Conservation (phyloP, 73 alveolate genomes). For the Stentor roeselii region DNA sequence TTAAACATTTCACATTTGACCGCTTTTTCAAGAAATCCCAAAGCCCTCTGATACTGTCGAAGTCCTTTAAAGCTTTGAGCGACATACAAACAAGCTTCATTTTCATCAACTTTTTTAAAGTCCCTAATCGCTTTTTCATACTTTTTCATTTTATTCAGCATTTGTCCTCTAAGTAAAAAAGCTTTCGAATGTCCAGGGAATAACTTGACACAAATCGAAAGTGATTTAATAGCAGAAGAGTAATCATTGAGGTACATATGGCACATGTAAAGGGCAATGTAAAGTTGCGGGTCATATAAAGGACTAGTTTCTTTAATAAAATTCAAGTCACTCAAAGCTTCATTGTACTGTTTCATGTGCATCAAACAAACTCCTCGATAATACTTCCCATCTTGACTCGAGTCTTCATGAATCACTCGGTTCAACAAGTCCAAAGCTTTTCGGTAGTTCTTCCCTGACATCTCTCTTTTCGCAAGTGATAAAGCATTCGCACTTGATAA, state of each 20-base stretch:
- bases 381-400: background rate
- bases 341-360: background rate
- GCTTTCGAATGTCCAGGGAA: background rate
- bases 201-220: background rate
- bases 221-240: background rate
- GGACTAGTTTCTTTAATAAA: background rate
- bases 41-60: background rate
- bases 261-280: background rate
- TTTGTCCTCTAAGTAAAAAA: conserved; percentile 5
- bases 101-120: background rate
- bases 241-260: background rate
- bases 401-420: background rate
- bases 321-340: background rate
- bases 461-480: background rate
- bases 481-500: background rate
- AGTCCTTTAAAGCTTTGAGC: background rate
- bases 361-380: conserved; percentile 17
- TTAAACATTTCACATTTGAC: too few relatives aligned
- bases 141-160: background rate
- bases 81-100: background rate
- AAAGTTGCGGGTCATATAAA: background rate
- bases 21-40: background rate
- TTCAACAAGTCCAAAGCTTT: background rate
- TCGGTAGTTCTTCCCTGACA: background rate
- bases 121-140: conserved; percentile 15